Percentiles rank a stretch among this genome's conserved stretches.
Evolutionary conservation across 148 eudicot genomes (phyloP).

Genomic region (Rhododendron kiyosumense): DNA sequence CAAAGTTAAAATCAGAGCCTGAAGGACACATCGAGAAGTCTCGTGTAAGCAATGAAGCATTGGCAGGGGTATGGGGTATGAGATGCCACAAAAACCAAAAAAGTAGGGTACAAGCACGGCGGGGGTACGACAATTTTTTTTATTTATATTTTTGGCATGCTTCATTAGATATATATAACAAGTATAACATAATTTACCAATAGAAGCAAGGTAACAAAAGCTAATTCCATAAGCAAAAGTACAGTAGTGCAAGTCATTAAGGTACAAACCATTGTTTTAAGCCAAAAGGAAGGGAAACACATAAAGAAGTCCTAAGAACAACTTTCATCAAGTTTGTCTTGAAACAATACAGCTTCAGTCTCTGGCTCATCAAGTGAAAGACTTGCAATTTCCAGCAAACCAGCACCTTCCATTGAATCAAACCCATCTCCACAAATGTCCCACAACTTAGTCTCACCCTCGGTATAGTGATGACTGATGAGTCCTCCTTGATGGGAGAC

Average conservation of each 20-base stretch:
- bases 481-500: no score
- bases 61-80: no score
- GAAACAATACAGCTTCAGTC: no score
- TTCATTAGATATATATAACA: background rate
- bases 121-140: no score
- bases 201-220: no score
- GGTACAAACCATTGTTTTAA: background rate
- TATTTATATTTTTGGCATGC: background rate
- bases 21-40: background rate
- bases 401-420: no score
- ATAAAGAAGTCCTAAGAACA: background rate
- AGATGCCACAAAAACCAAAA: no score
- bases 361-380: no score
- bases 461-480: no score
- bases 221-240: background rate
- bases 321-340: background rate
- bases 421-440: no score
- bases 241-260: background rate
- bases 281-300: background rate
- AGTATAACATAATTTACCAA: background rate
- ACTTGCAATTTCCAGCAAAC: no score
- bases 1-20: background rate
- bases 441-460: no score
- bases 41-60: background rate
- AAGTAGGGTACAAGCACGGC: background rate